phyloP scores from a whole-genome alignment of 1,284 basidiomycete genomes.

The Cutaneotrichosporon spelunceum region DNA sequence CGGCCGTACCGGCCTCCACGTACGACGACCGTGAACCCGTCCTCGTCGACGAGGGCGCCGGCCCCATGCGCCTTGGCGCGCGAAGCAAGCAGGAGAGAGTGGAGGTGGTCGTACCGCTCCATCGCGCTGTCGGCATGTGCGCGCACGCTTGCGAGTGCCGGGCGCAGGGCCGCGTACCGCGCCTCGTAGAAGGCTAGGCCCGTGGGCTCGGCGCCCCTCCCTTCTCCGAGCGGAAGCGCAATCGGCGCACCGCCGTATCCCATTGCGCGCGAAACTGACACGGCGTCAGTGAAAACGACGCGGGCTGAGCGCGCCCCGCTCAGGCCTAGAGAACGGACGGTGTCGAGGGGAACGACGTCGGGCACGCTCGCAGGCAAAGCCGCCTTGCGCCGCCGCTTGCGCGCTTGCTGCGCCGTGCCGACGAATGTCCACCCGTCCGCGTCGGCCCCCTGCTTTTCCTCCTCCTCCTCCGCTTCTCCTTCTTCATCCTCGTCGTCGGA shows the following conservation, averaged over 20 bases:
- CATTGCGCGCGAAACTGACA: slow-evolving; percentile 65
- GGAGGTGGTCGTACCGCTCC: slow-evolving; percentile 68
- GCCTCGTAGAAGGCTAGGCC: slow-evolving; percentile 69
- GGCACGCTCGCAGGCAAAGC: slow-evolving; percentile 59
- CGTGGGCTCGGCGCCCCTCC: slow-evolving; percentile 53
- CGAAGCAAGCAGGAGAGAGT: slow-evolving; percentile 52
- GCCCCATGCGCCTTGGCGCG: slow-evolving; percentile 61
- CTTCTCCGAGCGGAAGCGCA: not conserved
- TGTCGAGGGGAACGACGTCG: slow-evolving; percentile 35
- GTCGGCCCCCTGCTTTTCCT: slow-evolving; percentile 39
- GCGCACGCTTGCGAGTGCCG: slow-evolving; percentile 66
- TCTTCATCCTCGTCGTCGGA: slow-evolving; percentile 33
- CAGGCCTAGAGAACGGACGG: slow-evolving; percentile 28
- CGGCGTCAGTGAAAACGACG: slow-evolving; percentile 69
- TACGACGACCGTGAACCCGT: slow-evolving; percentile 86
- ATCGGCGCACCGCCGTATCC: not conserved
- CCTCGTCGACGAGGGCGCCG: slow-evolving; percentile 74
- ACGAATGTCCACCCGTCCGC: slow-evolving; percentile 53
- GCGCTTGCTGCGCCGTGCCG: slow-evolving; percentile 52
- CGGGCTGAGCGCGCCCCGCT: slow-evolving; percentile 59
- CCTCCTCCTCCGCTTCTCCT: slow-evolving; percentile 52
- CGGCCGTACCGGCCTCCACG: slow-evolving; percentile 82
- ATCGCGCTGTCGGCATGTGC: slow-evolving; percentile 73
- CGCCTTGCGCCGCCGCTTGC: slow-evolving; percentile 35
- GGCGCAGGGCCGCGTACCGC: slow-evolving; percentile 63